Evolutionary conservation across 768 basidiomycete species (phyloP), one percentile per base, ranked within the genome.

Genomic region (Amanita thiersii): DNA sequence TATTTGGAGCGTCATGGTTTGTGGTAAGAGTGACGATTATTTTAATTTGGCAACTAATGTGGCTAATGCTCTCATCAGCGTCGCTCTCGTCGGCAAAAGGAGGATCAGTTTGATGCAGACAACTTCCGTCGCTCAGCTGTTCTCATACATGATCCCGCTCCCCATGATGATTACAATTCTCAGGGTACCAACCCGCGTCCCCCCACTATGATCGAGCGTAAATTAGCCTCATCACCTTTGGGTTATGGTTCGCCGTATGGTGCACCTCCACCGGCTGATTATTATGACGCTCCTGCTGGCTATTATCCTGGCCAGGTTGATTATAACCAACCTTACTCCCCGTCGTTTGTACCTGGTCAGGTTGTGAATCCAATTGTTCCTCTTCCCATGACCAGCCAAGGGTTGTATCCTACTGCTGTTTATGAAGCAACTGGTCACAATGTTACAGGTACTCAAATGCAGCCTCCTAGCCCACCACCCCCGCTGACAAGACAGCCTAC

Each of bases 71-170:
- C 19, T 37, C 3, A 3, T 26, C 15, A 43, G 42, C 42, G 42
- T 4, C 42, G 42, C 3, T 36, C 25, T 12, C 15, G 21, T 47
- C 64, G 60, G 17, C 56, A 64, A 9, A 61, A 62, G 0, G 67
- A 69, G 14, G 44, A 40, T 17, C 51, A 58, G 33, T 86, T 83
- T 56, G 69, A 77, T 47, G 60, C 78, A 1, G 56, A 61, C 34
- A 69, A 70, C 7, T 83, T 83, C 68, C 72, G 75, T 40, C 78
- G 79, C 40, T 85, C 83, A 12, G 75, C 72, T n/a, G 55, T 77
- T n/a, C 57, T 84, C 17, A 61, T 78, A 20, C 63, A 75, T 34
- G 80, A 81, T 61, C 42, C 35, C 7, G 34, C 42, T 23, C 14
- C 34, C 7, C 42, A 43, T 15, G 35, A 37, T 18, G 21, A 63